A percentile compares a stretch with the other conserved stretches of the same genome.
Conservation (phyloP, 2,329 filamentous ascomycete species). For the Alternaria rosae region DNA sequence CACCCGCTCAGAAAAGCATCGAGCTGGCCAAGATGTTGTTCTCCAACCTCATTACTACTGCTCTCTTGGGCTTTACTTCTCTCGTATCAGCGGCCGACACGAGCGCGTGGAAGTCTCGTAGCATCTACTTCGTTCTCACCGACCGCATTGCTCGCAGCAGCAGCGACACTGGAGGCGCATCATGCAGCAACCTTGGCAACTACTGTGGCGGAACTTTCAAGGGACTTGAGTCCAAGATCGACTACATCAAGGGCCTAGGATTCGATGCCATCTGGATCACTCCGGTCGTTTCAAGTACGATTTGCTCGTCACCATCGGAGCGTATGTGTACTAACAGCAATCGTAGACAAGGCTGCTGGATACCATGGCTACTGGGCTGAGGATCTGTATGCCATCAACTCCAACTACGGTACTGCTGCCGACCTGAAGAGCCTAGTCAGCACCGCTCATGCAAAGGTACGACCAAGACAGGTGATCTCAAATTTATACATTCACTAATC, state of each 20-base stretch:
- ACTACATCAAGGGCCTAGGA: slow-evolving; percentile 60
- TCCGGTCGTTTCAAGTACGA: slow-evolving; percentile 43
- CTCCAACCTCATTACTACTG: slow-evolving; percentile 13
- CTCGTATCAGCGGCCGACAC: slow-evolving; percentile 40
- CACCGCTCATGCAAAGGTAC: slow-evolving; percentile 57
- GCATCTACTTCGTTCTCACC: slow-evolving; percentile 49
- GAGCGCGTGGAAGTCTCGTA: slow-evolving; percentile 47
- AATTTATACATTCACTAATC: slow-evolving; percentile 2
- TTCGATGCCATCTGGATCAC: slow-evolving; percentile 61
- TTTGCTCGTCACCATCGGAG: neutral
- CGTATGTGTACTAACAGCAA: neutral
- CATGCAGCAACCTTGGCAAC: slow-evolving; percentile 41
- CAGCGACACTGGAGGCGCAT: slow-evolving; percentile 39
- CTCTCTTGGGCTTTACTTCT: slow-evolving; percentile 24
- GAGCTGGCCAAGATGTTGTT: slow-evolving; percentile 25
- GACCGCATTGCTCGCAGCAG: slow-evolving; percentile 47
- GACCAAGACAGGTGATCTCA: neutral
- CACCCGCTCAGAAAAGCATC: neutral
- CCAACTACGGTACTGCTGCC: slow-evolving; percentile 57
- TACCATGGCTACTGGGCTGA: slow-evolving; percentile 62
- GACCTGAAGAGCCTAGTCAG: slow-evolving; percentile 57
- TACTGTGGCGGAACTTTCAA: slow-evolving; percentile 63
- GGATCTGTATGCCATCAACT: slow-evolving; percentile 58
- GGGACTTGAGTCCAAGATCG: slow-evolving; percentile 57
- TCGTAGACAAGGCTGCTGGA: slow-evolving; percentile 51